Base-by-base conservation (phyloP, 495 filamentous ascomycete species). In the Talaromyces stipitatus region DNA sequence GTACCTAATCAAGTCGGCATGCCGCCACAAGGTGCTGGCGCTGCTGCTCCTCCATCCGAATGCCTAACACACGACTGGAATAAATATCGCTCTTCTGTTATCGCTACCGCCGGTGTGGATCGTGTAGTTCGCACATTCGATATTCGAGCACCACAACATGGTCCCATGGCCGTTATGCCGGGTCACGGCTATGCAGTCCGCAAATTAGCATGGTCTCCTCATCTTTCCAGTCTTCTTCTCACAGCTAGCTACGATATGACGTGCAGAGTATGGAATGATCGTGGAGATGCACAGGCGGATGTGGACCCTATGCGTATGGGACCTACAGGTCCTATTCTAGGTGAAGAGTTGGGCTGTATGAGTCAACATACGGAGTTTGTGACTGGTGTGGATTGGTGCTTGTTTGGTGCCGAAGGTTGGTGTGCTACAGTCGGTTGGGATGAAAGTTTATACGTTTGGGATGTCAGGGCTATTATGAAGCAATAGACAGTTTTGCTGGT, bases 181-280 rank as follows among this genome's bases (percentile, higher is more conserved):
- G 94, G 94, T 2, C 94, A 98, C 71, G 86, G 92, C 55, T 97
- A 96, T 68, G 94, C 95, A 6, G 83, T 98, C 12, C 79, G 89
- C 41, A 85, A 85, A 55, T 54, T 98, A 1, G 81, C 87, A 4
- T 98, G 95, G 94, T 91, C 86, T 61, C 94, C 94, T 23, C 94
- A 97, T 76, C 81, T 92, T 36, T 80, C 82, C 55, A 90, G 96
- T 69, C 81, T 95, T 14, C 68, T 98, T 50, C 75, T 95, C 24
- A 91, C 84, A 60, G 92, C 88, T 2, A 92, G 90, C 67, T 98
- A 98, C 68, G 94, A 98, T 71, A 98, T 98, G 94, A 96, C 89
- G 10, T 91, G 90, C 61, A 82, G 95, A 38, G 81, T 96, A 38
- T 98, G 94, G 94, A 88, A 78, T 23, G 94, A 97, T 68, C 67